Evolutionary conservation across 2,329 filamentous ascomycete genomes (phyloP), one percentile per base, ranked within the genome.

Genomic region (Hyphodiscus sp.): DNA sequence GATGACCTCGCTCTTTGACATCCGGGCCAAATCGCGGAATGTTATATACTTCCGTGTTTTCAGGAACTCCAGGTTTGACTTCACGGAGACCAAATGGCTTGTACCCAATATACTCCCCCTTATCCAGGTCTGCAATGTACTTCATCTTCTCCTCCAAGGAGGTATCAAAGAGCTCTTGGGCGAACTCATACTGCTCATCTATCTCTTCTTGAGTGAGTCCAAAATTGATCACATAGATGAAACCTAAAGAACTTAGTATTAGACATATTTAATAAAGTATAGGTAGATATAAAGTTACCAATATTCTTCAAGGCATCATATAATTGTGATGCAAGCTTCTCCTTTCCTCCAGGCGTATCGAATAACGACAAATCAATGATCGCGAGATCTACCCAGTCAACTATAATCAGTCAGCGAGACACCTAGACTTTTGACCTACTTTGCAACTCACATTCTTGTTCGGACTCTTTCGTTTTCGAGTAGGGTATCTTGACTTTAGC

Each of bases 1-100:
- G 76, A 2, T 79, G 76, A 20, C 67, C 56, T 9, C 74, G 70
- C 7, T 69, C 60, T 61, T 74, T 71, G 52, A 70, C 62, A n/a
- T n/a, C n/a, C 1, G 69, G 67, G 19, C 71, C 72, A 54, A 79
- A 81, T 56, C 82, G 82, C 49, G 77, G 76, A 5, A 82, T 74
- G 61, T 82, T 81, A 69, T 78, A 82, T 1, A 81, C 75, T 58
- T 82, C 75, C 38, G 78, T 72, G 56, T 81, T 82, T 59, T 82
- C 78, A 8, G 8, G 8, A 8, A 4, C 4, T 3, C 23, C 23
- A 3, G 23, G 23, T 8, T 4, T 8, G 8, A 26, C 8, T 8
- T 26, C 23, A 8, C 23, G 23, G 23, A 26, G 3, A 4, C 23
- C 23, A 26, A 3, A 8, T 4, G 23, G 23, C 8, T 26, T 26